These are phyloP conservation scores for Roridomyces roridus DNA, from an alignment of 768 basidiomycete species.

Conservation along the genomic window DNA sequence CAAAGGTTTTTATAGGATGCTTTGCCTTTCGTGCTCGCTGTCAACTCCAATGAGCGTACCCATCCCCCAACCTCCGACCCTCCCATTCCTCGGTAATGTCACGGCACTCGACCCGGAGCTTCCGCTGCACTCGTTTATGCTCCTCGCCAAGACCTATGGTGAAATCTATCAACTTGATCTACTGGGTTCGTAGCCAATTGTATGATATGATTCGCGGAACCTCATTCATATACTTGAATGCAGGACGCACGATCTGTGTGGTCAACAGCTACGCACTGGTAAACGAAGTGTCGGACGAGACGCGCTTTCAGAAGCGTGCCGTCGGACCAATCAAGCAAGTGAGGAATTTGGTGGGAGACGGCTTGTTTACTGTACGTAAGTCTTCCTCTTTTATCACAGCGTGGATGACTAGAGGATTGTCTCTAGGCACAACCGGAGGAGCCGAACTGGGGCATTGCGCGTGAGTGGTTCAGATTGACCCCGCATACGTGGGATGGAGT, in stretches of 20 bases:
- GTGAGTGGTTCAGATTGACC: constrained; percentile 35
- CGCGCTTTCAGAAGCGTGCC: constrained; percentile 46
- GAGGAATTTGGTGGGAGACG: constrained; percentile 46
- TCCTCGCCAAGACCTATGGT: constrained; percentile 46
- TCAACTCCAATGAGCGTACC: constrained; percentile 36
- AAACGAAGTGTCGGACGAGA: constrained; percentile 50
- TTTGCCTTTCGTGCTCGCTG: no score
- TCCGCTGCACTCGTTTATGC: constrained; percentile 39
- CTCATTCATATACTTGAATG: no score
- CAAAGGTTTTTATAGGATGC: no score
- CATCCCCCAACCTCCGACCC: constrained; percentile 48
- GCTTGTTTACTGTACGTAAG: constrained; percentile 43
- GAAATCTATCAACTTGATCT: constrained; percentile 47
- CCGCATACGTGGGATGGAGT: not conserved
- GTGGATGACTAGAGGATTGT: not conserved
- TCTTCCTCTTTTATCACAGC: not conserved
- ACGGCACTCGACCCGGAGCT: constrained; percentile 41
- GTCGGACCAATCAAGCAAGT: constrained; percentile 38
- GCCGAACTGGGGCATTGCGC: constrained; percentile 53
- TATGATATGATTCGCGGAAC: no score
- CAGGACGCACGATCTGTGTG: constrained; percentile 34
- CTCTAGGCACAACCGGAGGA: constrained; percentile 45
- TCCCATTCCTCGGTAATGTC: constrained; percentile 50
- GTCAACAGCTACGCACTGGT: constrained; percentile 42
- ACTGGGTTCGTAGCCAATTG: constrained; percentile 29